Conservation (phyloP, 2,329 filamentous ascomycete species). For the Coniochaeta pulveracea region DNA sequence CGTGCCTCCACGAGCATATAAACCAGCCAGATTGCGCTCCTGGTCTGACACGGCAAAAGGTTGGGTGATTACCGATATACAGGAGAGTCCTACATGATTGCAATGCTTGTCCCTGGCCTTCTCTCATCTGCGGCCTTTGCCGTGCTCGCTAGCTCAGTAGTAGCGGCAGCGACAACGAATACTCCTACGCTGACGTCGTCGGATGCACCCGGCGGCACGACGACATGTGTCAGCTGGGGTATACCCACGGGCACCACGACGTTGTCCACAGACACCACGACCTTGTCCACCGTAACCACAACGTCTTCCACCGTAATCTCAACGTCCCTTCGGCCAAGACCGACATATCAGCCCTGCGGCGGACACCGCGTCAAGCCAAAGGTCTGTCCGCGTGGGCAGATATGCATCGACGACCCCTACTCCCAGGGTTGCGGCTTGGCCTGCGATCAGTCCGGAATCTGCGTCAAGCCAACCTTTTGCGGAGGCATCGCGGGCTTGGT, state of each 20-base stretch:
- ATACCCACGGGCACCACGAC: conserved; percentile 6
- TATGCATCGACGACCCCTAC: conserved; percentile 16
- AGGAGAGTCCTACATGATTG: background rate
- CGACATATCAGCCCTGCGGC: conserved; percentile 14
- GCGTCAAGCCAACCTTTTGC: conserved; percentile 13
- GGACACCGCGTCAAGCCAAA: conserved; percentile 11
- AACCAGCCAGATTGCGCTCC: too few relatives aligned
- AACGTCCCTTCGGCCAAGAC: background rate
- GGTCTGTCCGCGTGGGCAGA: conserved; percentile 9
- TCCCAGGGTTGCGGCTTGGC: conserved; percentile 11
- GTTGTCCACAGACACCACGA: conserved; percentile 6
- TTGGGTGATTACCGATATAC: too few relatives aligned
- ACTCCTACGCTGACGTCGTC: conserved; percentile 12
- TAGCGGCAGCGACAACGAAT: background rate
- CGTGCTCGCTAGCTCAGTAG: background rate
- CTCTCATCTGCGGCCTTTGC: background rate
- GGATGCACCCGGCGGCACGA: conserved; percentile 10
- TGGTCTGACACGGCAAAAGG: too few relatives aligned
- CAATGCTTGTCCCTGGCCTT: conserved; percentile 2
- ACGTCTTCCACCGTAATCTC: too few relatives aligned
- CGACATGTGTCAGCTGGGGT: conserved; percentile 12
- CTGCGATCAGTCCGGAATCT: conserved; percentile 8
- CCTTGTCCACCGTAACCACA: conserved; percentile 7
- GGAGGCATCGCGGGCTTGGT: conserved; percentile 22
- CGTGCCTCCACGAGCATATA: too few relatives aligned